These are phyloP conservation scores for Wickerhamiella allomyrinae DNA, from an alignment of 805 yeast species.

Conservation along the genomic window DNA sequence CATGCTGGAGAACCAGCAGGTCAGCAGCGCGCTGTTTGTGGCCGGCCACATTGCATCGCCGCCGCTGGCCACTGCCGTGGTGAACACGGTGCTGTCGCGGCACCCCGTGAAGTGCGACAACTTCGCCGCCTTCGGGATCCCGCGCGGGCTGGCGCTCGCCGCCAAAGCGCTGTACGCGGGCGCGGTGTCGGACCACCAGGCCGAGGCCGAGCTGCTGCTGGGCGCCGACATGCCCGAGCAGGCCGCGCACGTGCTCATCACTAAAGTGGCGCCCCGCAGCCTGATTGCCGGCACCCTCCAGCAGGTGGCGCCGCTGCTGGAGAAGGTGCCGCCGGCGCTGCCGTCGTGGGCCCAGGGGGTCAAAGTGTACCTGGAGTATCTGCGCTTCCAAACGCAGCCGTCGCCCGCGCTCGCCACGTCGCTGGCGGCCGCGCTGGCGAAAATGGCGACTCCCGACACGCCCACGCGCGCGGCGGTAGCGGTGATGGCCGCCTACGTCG, in stretches of 20 bases:
- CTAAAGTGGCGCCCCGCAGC: constrained; percentile 56
- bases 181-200: constrained; percentile 35
- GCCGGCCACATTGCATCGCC: constrained; percentile 44
- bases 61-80: constrained; percentile 22
- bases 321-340: constrained; percentile 13
- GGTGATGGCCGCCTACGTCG: constrained; percentile 19
- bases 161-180: constrained; percentile 47
- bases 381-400: constrained; percentile 4
- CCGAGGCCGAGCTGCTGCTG: constrained; percentile 47
- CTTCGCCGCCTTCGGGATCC: constrained; percentile 23
- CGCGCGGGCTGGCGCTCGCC: constrained; percentile 31
- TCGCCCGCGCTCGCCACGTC: constrained; percentile 2
- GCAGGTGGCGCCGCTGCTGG: constrained; percentile 17
- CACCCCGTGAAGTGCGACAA: constrained; percentile 17
- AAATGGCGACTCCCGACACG: constrained; percentile 7
- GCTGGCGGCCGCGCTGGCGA: constrained; percentile 1
- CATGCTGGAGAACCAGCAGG: constrained; percentile 29
- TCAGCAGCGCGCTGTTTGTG: constrained; percentile 50
- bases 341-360: constrained; percentile 25
- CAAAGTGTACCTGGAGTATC: constrained; percentile 24
- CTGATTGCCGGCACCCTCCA: constrained; percentile 35
- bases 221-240: constrained; percentile 44
- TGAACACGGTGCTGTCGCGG: constrained; percentile 4
- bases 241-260: constrained; percentile 47
- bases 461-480: constrained; percentile 18